These are phyloP conservation scores for Mucor circinelloides DNA, from an alignment of 371 early-diverging fungal genomes.

Conservation along the genomic window DNA sequence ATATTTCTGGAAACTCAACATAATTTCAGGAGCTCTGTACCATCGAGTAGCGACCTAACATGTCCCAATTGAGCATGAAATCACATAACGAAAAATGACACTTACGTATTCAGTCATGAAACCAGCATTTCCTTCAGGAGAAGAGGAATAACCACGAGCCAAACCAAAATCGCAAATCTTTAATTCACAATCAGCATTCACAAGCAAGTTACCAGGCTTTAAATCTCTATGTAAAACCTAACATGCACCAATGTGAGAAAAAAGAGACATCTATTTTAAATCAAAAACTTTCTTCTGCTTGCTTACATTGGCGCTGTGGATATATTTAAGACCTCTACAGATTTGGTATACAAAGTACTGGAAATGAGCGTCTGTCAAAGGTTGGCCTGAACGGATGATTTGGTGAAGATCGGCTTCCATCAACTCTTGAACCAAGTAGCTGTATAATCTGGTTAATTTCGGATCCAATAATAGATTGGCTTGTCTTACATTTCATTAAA, in stretches of 20 bases:
- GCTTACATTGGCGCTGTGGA: conserved; percentile 96
- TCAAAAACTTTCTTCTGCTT: background rate
- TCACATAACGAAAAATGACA: background rate
- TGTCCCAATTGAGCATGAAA: background rate
- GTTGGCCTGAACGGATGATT: conserved; percentile 96
- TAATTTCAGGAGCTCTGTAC: conserved; percentile 99
- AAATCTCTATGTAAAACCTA: conserved; percentile 91
- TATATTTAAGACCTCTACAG: conserved; percentile 96
- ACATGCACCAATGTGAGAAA: background rate
- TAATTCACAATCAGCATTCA: conserved; percentile 98
- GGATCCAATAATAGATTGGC: background rate
- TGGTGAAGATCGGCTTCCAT: conserved; percentile 99
- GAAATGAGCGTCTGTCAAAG: conserved; percentile 95
- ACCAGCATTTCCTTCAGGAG: conserved; percentile 81
- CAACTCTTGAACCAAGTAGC: conserved; percentile 87
- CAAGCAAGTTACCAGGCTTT: conserved; percentile 95
- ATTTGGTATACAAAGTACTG: conserved; percentile 99
- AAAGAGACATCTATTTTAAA: background rate
- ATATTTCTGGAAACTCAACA: conserved; percentile 93
- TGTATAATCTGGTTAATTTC: conserved; percentile 14
- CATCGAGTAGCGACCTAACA: conserved; percentile 83
- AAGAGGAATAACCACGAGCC: conserved; percentile 90
- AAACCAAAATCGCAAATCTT: conserved; percentile 96
- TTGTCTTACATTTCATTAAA: conserved; percentile 85
- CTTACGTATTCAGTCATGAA: conserved; percentile 96